Conservation (phyloP, 2,329 filamentous ascomycete genomes). For the Drechslerella stenobrocha region DNA sequence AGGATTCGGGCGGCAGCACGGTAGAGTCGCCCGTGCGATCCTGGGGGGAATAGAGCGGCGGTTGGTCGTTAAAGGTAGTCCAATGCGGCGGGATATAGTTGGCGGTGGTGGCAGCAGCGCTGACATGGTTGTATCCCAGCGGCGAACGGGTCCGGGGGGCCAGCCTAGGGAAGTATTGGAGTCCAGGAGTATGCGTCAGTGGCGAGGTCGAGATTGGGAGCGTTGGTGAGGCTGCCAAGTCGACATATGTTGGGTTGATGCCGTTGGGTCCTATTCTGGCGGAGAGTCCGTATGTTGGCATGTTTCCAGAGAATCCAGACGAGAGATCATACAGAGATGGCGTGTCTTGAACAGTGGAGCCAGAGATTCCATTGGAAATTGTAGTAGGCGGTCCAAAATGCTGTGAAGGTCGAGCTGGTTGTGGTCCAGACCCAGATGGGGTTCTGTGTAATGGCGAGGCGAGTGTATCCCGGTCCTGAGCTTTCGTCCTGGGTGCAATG, state of each 20-base stretch:
- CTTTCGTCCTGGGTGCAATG: conserved; percentile 23
- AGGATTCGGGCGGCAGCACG: conserved; percentile 1
- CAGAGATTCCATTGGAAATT: conserved; percentile 27
- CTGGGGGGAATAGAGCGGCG: conserved; percentile 20
- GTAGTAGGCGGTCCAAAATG: conserved; percentile 25
- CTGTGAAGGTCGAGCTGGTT: conserved; percentile 2
- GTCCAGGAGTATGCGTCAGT: conserved; percentile 23
- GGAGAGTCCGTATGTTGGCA: conserved; percentile 26
- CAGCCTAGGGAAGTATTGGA: conserved; percentile 20
- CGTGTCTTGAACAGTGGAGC: conserved; percentile 8
- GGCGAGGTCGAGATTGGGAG: conserved; percentile 10
- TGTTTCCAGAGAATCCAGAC: conserved; percentile 18
- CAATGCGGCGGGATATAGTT: conserved; percentile 15
- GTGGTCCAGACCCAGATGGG: conserved; percentile 15
- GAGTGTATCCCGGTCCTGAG: conserved; percentile 22
- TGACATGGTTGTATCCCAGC: conserved; percentile 20
- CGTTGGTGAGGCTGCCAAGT: conserved; percentile 31
- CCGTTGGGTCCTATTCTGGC: conserved; percentile 19
- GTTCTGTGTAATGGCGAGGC: conserved; percentile 20
- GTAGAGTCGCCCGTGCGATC: conserved; percentile 18
- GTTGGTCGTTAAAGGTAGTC: conserved; percentile 17
- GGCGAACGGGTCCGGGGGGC: conserved; percentile 33
- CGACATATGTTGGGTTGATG: conserved; percentile 16
- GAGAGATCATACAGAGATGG: conserved; percentile 29
- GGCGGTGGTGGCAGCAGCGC: neutral